A percentile compares a stretch with the other conserved stretches of the same genome.
Evolutionary conservation across 1,284 basidiomycete species (phyloP).

Genomic region (Ceratobasidium theobromae): DNA sequence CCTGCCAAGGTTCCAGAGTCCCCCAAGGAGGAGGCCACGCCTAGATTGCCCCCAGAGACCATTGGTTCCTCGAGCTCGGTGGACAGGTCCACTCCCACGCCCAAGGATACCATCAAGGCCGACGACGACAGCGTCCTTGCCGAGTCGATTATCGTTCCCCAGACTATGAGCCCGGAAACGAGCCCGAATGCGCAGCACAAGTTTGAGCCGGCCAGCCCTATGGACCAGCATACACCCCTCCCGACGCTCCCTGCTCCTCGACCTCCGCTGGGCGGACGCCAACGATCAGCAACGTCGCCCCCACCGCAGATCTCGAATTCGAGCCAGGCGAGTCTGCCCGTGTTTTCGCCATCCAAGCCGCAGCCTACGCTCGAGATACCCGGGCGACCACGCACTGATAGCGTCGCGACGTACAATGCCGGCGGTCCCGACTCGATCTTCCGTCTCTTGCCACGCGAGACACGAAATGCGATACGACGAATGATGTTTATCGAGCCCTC

Average conservation of each 20-base stretch:
- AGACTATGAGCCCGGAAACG: constrained; percentile 10
- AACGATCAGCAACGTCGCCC: constrained; percentile 26
- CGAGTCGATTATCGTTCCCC: constrained; percentile 20
- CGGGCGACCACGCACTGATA: constrained; percentile 40
- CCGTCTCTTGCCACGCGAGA: constrained; percentile 92
- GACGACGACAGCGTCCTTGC: constrained; percentile 13
- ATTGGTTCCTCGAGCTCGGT: background rate
- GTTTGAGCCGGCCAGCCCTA: constrained; percentile 9
- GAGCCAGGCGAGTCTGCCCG: constrained; percentile 24
- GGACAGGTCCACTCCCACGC: constrained; percentile 14
- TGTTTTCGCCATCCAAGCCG: constrained; percentile 35
- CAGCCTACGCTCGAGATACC: constrained; percentile 39
- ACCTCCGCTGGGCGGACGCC: constrained; percentile 17
- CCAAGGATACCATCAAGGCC: background rate
- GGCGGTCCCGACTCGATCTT: constrained; percentile 97
- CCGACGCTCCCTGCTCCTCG: constrained; percentile 20
- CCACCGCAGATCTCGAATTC: constrained; percentile 9
- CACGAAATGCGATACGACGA: constrained; percentile 81
- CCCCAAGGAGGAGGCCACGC: constrained; percentile 37
- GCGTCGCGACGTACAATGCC: constrained; percentile 70
- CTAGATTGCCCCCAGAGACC: constrained; percentile 17
- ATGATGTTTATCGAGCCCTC: constrained; percentile 93
- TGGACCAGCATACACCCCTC: constrained; percentile 28
- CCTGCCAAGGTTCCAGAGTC: background rate
- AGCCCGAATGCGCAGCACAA: constrained; percentile 10